Evolutionary conservation across 345 rosid species (phyloP).

Genomic region (Gossypioides kirkii): DNA sequence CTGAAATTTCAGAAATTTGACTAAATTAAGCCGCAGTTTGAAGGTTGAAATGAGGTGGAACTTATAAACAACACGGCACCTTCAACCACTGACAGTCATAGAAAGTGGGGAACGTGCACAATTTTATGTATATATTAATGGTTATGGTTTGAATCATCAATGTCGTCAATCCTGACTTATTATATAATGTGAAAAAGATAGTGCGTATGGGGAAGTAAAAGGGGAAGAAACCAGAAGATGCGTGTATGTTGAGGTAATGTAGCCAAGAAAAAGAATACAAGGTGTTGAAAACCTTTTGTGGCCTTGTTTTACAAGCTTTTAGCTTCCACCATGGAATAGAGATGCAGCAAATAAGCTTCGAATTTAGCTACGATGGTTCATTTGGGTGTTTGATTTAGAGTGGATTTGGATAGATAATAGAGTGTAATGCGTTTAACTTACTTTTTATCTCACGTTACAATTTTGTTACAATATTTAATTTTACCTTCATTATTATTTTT

Average conservation of each 20-base stretch:
- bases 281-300: neutral
- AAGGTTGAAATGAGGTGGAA: constrained; percentile 19
- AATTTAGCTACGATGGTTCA: neutral
- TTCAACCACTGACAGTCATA: neutral
- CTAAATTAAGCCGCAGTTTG: constrained; percentile 10
- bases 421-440: too few species aligned
- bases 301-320: neutral
- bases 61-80: constrained; percentile 21
- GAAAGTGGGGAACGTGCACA: neutral
- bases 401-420: too few species aligned
- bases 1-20: constrained; percentile 6
- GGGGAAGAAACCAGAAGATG: too few species aligned
- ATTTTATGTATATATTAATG: neutral
- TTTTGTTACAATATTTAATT: too few species aligned
- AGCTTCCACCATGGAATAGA: too few species aligned
- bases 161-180: neutral
- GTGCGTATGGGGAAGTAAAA: neutral
- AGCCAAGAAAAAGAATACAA: too few species aligned
- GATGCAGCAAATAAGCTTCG: neutral
- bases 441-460: too few species aligned
- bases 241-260: too few species aligned
- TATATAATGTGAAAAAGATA: neutral
- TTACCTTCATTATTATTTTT: too few species aligned
- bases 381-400: too few species aligned
- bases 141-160: neutral